Evolutionary conservation across 495 filamentous ascomycete genomes (phyloP).

Genomic region (Patellaria atrata): DNA sequence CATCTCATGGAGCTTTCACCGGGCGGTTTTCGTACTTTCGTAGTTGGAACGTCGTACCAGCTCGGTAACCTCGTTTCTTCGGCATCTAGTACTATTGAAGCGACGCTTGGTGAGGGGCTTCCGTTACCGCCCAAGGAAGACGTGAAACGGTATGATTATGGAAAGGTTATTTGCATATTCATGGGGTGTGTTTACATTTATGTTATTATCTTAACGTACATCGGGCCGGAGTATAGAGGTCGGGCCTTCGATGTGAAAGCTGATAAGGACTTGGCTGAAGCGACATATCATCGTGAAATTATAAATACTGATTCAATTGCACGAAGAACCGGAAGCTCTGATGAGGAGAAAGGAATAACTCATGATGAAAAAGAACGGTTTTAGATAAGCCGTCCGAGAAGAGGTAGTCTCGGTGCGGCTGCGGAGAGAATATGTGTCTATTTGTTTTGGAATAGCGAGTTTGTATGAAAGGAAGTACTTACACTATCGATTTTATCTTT

Average conservation of each 20-base stretch:
- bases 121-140: conserved; percentile 43
- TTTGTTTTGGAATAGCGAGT: too few relatives aligned
- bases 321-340: too few relatives aligned
- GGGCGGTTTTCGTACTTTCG: conserved; percentile 67
- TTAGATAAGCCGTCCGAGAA: too few relatives aligned
- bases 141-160: conserved; percentile 56
- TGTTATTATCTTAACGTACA: conserved; percentile 54
- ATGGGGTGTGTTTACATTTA: conserved; percentile 87
- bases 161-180: conserved; percentile 84
- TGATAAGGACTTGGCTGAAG: conserved; percentile 50
- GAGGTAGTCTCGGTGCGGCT: too few relatives aligned
- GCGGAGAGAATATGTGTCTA: too few relatives aligned
- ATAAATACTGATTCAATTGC: too few relatives aligned
- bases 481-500: too few relatives aligned
- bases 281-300: conserved; percentile 11
- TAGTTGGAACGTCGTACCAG: conserved; percentile 73
- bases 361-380: too few relatives aligned
- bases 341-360: too few relatives aligned
- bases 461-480: too few relatives aligned
- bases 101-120: conserved; percentile 68
- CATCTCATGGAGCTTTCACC: conserved; percentile 82
- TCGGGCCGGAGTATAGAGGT: conserved; percentile 64
- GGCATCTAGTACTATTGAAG: conserved; percentile 70
- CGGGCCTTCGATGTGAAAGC: conserved; percentile 49
- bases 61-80: conserved; percentile 73